Evolutionary conservation across 78 protist species (phyloP).

Genomic region (Dictyostelium capitatum): DNA sequence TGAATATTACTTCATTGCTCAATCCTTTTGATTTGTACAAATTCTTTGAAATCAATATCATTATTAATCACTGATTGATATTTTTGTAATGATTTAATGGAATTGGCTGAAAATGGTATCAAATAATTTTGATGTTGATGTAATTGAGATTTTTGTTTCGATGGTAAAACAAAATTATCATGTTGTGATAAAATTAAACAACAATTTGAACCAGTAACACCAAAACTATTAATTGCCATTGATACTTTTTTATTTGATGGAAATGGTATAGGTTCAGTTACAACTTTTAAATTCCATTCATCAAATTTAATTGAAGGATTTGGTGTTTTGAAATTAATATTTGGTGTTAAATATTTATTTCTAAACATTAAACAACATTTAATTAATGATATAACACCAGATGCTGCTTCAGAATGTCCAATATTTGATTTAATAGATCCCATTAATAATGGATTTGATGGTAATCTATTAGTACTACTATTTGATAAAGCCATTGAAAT

Average conservation of each 20-base stretch:
- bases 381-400: constrained; percentile 83
- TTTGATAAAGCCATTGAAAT: constrained; percentile 28
- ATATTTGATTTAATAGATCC: constrained; percentile 85
- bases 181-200: constrained; percentile 81
- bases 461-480: background rate
- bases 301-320: constrained; percentile 66
- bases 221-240: constrained; percentile 75
- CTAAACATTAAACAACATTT: constrained; percentile 60
- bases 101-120: constrained; percentile 67
- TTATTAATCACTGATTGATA: background rate
- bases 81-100: constrained; percentile 30
- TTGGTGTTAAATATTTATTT: constrained; percentile 3
- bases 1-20: too few species aligned
- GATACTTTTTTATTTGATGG: background rate
- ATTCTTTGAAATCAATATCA: too few species aligned
- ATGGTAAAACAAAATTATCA: constrained; percentile 80
- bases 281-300: constrained; percentile 66
- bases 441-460: constrained; percentile 8
- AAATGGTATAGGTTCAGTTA: constrained; percentile 34
- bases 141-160: background rate
- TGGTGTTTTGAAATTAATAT: background rate
- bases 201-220: constrained; percentile 48
- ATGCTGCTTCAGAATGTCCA: constrained; percentile 89
- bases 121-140: background rate
- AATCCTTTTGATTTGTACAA: too few species aligned